Evolutionary conservation across 805 yeast species (phyloP), one percentile per base, ranked within the genome.

Genomic region (Zygoascus biomembranicola): DNA sequence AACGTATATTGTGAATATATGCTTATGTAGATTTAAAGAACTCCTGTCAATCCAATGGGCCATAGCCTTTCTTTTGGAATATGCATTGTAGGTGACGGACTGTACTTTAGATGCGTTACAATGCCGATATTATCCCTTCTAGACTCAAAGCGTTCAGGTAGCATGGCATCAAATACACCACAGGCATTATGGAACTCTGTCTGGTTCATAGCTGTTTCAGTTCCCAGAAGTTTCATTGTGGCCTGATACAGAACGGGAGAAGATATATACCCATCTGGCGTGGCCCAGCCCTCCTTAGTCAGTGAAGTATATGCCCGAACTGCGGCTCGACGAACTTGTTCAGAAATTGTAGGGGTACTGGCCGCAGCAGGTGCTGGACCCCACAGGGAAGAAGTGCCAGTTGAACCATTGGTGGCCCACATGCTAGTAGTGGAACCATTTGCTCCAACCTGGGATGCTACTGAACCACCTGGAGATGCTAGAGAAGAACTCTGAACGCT

Each of bases 201-300:
- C 55, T 61, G 69, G 35, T 52, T 61, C 50, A 66, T 49, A 11
- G 41, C 47, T n/a, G 51, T 52, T 20, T 51, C 32, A n/a, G 50
- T 50, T 9, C 57, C 63, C 45, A 56, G 55, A 8, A 54, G 46
- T 18, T 61, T 57, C 26, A 53, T 53, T 0, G 69, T 58, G 1
- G 65, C 59, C 32, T 66, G 68, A 52, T 57, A 67, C n/a, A 68
- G 60, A 9, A 60, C 64, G 49, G 64, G 70, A 2, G 65, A 61
- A 1, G 71, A 69, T 8, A 68, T 65, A 47, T 55, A 67, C n/a
- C 70, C 70, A 45, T 67, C 70, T n/a, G 39, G 41, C 3, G 57
- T 58, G 1, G 66, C 62, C 39, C 59, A 56, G 3, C 66, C 64
- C 13, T 57, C 62, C 16, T 51, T 32, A 14, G 52, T 52, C 19